Evolutionary conservation across 768 basidiomycete genomes (phyloP).

Genomic region (Auriscalpium microsporum): DNA sequence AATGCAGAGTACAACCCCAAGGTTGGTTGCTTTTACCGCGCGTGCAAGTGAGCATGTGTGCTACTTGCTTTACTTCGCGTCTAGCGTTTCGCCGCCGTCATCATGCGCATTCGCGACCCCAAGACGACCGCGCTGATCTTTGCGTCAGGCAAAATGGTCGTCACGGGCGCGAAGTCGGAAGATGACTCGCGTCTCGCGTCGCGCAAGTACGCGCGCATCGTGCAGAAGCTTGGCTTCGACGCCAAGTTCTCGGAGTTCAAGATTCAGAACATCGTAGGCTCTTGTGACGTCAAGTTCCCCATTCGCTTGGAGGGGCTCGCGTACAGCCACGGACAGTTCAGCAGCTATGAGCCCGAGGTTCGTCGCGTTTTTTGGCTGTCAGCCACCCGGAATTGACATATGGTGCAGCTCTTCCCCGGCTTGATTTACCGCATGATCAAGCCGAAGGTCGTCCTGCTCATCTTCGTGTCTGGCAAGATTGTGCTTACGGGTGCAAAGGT

Average conservation of each 20-base stretch:
- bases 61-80: constrained; percentile 43
- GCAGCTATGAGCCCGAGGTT: constrained; percentile 96
- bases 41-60: constrained; percentile 38
- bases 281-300: constrained; percentile 98
- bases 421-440: constrained; percentile 99
- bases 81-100: constrained; percentile 99
- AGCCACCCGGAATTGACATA: neutral
- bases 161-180: constrained; percentile 98
- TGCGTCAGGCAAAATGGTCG: constrained; percentile 99
- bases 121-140: constrained; percentile 99
- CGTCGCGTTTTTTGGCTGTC: constrained; percentile 18
- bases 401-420: constrained; percentile 87
- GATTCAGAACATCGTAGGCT: constrained; percentile 98
- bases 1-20: constrained; percentile 99
- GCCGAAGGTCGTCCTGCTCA: constrained; percentile 96
- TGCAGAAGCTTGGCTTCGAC: constrained; percentile 98
- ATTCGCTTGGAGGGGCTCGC: constrained; percentile 96
- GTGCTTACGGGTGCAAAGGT: constrained; percentile 99
- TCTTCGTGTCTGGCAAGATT: constrained; percentile 99
- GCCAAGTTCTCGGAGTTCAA: constrained; percentile 99
- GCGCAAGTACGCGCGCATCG: constrained; percentile 97
- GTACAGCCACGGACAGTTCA: constrained; percentile 96
- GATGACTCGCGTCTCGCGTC: constrained; percentile 96
- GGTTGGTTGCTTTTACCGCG: constrained; percentile 65
- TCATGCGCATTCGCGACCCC: constrained; percentile 99